Percentiles rank a stretch among this genome's conserved stretches.
phyloP scores from a whole-genome alignment of 1,139 yeast species.

The Taiozyma sp. region DNA sequence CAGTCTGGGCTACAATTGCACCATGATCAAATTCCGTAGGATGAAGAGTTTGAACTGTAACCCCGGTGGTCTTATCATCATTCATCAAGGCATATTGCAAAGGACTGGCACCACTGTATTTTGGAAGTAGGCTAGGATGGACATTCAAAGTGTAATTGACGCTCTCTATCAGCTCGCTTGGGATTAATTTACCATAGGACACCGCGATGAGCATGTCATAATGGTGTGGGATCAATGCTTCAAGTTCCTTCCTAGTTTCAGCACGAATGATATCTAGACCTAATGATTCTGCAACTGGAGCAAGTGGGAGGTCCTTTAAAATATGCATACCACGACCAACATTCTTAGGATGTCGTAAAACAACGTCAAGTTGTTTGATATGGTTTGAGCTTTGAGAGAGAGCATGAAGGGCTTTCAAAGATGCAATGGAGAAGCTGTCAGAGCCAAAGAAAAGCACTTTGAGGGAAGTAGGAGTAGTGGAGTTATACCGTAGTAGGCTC shows the following conservation, averaged over 20 bases:
- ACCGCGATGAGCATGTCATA: constrained; percentile 80
- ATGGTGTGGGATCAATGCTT: constrained; percentile 24
- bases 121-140: constrained; percentile 88
- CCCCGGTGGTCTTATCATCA: constrained; percentile 65
- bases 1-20: constrained; percentile 55
- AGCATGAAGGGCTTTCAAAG: constrained; percentile 44
- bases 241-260: constrained; percentile 52
- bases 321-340: constrained; percentile 59
- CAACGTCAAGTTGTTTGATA: constrained; percentile 48
- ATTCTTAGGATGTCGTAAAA: constrained; percentile 62
- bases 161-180: constrained; percentile 43
- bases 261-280: constrained; percentile 46
- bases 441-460: constrained; percentile 61
- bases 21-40: constrained; percentile 87
- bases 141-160: constrained; percentile 70
- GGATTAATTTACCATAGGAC: constrained; percentile 81
- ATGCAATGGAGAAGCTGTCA: constrained; percentile 63
- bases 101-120: constrained; percentile 87
- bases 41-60: constrained; percentile 83
- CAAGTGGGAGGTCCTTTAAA: constrained; percentile 52
- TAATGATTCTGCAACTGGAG: constrained; percentile 32
- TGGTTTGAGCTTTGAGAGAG: constrained; percentile 25
- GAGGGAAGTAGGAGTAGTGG: background rate
- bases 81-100: constrained; percentile 73
- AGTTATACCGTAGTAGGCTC: background rate